Evolutionary conservation across 345 rosid genomes (phyloP).

Genomic region (Crucihimalaya himalaica): DNA sequence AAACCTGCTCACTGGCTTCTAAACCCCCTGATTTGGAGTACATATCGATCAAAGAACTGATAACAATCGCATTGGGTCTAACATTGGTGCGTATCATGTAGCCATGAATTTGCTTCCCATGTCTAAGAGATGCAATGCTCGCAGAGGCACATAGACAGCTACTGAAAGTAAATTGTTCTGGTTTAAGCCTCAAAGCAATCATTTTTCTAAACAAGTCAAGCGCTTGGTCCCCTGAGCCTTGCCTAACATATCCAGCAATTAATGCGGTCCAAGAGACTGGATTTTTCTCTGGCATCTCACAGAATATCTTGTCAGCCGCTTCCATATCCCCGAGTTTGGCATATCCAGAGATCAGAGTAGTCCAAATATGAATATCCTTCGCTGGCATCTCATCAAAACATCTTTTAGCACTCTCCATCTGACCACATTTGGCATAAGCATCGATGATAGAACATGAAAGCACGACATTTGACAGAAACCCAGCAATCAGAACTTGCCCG

Average conservation of each 20-base stretch:
- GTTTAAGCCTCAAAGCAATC: constrained; percentile 51
- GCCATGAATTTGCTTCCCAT: constrained; percentile 75
- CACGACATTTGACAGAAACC: constrained; percentile 59
- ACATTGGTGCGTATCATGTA: constrained; percentile 51
- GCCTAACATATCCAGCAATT: constrained; percentile 74
- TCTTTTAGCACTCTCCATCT: constrained; percentile 55
- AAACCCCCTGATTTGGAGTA: constrained; percentile 72
- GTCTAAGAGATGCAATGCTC: constrained; percentile 57
- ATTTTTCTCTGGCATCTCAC: constrained; percentile 65
- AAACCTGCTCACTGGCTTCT: constrained; percentile 53
- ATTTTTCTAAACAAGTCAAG: constrained; percentile 56
- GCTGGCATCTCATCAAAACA: constrained; percentile 66
- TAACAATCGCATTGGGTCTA: constrained; percentile 61
- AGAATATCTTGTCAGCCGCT: constrained; percentile 55
- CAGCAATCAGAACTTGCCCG: constrained; percentile 72
- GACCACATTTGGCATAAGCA: constrained; percentile 69
- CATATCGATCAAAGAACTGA: constrained; percentile 84
- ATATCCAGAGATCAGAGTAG: constrained; percentile 72
- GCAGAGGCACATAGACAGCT: constrained; percentile 84
- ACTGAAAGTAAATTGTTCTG: constrained; percentile 80
- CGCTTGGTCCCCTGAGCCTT: constrained; percentile 52
- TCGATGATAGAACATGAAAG: constrained; percentile 58
- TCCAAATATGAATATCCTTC: constrained; percentile 72
- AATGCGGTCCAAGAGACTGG: constrained; percentile 76
- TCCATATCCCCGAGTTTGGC: constrained; percentile 65